Percentiles rank a stretch among this genome's conserved stretches.
phyloP scores from a whole-genome alignment of 768 basidiomycete species.

The Leucosporidium creatinivorum region DNA sequence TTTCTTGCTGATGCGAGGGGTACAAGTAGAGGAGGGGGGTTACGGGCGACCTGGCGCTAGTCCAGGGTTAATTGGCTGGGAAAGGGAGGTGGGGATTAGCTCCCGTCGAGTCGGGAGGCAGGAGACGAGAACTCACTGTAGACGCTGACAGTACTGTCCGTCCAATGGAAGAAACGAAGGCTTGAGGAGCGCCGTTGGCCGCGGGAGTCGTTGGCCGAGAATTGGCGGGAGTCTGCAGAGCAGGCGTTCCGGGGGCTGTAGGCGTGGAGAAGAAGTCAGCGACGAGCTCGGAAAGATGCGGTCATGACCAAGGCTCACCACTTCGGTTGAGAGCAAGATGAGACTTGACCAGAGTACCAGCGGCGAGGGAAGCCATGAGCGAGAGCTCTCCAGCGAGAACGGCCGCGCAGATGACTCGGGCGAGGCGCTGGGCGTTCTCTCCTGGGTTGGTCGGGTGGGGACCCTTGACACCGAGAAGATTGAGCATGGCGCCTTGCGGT shows the following conservation, averaged over 20 bases:
- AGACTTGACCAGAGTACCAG: conserved; percentile 76
- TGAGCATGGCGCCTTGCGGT: conserved; percentile 82
- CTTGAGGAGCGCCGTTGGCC: neutral
- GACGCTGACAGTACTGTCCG: too few species aligned
- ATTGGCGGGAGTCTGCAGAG: conserved; percentile 2
- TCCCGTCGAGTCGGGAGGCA: too few species aligned
- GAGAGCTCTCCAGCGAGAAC: conserved; percentile 98
- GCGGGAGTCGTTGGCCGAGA: conserved; percentile 15
- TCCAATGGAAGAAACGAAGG: neutral
- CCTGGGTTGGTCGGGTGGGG: conserved; percentile 82
- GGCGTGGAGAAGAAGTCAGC: too few species aligned
- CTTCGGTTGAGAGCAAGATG: conserved; percentile 70
- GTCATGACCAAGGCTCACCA: conserved; percentile 29
- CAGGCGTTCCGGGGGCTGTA: conserved; percentile 19
- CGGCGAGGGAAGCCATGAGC: conserved; percentile 82
- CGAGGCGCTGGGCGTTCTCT: conserved; percentile 78
- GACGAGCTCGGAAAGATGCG: neutral
- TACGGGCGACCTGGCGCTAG: too few species aligned
- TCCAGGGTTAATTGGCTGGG: too few species aligned
- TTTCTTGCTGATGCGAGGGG: too few species aligned
- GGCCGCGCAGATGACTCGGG: conserved; percentile 77
- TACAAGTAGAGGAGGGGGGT: too few species aligned
- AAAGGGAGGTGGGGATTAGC: too few species aligned
- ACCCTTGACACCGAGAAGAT: conserved; percentile 87
- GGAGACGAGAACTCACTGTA: too few species aligned